Evolutionary conservation across 108 stramenopile species (phyloP), one percentile per base, ranked within the genome.

Genomic region (Nannochloropsis gaditana): DNA sequence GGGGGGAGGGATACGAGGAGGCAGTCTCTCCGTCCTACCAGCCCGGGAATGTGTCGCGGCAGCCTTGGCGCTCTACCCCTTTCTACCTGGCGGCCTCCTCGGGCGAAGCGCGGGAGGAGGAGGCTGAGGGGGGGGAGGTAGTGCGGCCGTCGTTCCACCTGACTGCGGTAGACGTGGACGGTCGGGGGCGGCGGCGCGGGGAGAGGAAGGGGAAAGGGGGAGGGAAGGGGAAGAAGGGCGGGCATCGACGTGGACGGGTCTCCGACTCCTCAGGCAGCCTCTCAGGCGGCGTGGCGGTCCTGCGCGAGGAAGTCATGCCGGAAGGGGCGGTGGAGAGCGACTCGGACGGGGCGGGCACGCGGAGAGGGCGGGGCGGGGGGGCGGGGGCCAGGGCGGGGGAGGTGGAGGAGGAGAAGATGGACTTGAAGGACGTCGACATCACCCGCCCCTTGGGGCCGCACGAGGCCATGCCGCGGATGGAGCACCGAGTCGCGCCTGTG

Each of bases 401-500:
- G 9, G 45, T 15, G 42, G 44, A 41, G 21, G 59, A 81, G 42
- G 44, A 9, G 5, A 42, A 50, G 42, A 42, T 45, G 45, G 87
- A 31, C 11, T 80, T 87, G 45, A 83, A 83, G 21, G 84, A 83
- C 45, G 84, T 87, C 41, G 87, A 87, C 45, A 87, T 87, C 84
- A 87, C 87, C 1, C 84, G 79, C 4, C 87, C 87, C 2, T 45
- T 87, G 42, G 80, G 80, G 79, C 83, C 83, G 80, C 59, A 84
- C 15, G 87, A 87, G 80, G 44, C 79, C n/a, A 87, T 87, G 83
- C 87, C 87, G 42, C 83, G 84, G 80, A 59, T 84, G 79, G 84
- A 87, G 87, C 87, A 83, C 1, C 84, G 84, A 43, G 84, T 81
- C 17, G 83, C 84, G 44, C 80, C 83, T 79, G 31, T 21, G 43